Evolutionary conservation across 2,329 filamentous ascomycete genomes (phyloP).

Genomic region (Arthroderma sp.): DNA sequence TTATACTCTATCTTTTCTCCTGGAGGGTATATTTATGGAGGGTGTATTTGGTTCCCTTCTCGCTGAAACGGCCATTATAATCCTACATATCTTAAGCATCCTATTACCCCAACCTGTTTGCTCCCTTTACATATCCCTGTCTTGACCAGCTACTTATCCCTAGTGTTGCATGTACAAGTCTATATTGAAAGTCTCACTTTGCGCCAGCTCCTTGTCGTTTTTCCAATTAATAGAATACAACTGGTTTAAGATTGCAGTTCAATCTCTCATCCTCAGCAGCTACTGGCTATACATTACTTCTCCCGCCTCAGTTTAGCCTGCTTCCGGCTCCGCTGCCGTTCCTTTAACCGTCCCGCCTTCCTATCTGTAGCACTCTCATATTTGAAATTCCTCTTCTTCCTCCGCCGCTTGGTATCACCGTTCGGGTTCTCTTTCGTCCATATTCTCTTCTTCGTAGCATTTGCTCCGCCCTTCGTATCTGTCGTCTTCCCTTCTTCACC

Average conservation of each 20-base stretch:
- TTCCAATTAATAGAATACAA: neutral
- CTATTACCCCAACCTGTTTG: too few relatives aligned
- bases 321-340: conserved; percentile 57
- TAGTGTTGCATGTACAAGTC: neutral
- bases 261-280: neutral
- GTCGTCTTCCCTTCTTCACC: conserved; percentile 7
- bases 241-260: neutral
- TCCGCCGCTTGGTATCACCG: conserved; percentile 45
- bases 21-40: too few relatives aligned
- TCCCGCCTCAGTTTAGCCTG: conserved; percentile 46
- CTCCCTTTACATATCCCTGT: neutral
- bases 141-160: neutral
- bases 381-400: conserved; percentile 81
- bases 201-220: neutral
- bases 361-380: conserved; percentile 85
- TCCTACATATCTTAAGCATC: too few relatives aligned
- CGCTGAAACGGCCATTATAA: too few relatives aligned
- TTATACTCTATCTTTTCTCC: neutral
- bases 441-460: conserved; percentile 25
- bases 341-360: conserved; percentile 45
- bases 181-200: neutral
- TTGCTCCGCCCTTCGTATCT: conserved; percentile 13
- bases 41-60: too few relatives aligned
- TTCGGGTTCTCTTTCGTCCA: conserved; percentile 40
- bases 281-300: conserved; percentile 7